A percentile compares a stretch with the other conserved stretches of the same genome.
These are phyloP conservation scores for Monilinia polystroma DNA, from an alignment of 2,329 filamentous ascomycete genomes.

Conservation along the genomic window DNA sequence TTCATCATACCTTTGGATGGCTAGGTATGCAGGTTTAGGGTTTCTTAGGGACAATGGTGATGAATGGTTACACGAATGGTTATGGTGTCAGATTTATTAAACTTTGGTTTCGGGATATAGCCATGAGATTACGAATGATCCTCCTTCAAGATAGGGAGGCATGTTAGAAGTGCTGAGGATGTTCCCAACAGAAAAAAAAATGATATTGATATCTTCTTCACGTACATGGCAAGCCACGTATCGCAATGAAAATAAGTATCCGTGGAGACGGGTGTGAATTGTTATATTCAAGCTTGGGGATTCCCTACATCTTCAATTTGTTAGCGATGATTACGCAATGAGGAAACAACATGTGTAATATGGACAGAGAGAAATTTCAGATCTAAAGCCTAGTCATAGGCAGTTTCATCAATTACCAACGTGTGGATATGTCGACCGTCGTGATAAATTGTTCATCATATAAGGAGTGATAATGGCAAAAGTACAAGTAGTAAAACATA, in stretches of 20 bases:
- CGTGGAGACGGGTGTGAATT: neutral
- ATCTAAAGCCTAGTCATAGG: conserved; percentile 68
- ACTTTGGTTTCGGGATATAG: neutral
- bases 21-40: neutral
- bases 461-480: conserved; percentile 39
- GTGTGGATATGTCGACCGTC: conserved; percentile 81
- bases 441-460: conserved; percentile 78
- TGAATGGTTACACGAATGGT: too few species aligned
- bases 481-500: conserved; percentile 24
- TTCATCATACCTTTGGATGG: neutral
- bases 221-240: conserved; percentile 20
- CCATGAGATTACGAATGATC: neutral
- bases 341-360: neutral
- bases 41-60: neutral
- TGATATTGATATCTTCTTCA: conserved; percentile 16
- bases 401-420: conserved; percentile 72
- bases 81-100: neutral
- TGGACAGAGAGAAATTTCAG: conserved; percentile 35
- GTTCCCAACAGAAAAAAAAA: neutral
- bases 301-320: neutral
- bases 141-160: neutral
- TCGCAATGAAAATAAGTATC: conserved; percentile 22
- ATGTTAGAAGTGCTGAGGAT: neutral
- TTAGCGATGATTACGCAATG: neutral
- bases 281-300: neutral